A percentile compares a stretch with the other conserved stretches of the same genome.
phyloP scores from a whole-genome alignment of 805 yeast genomes.

The Ogataea zsoltii region DNA sequence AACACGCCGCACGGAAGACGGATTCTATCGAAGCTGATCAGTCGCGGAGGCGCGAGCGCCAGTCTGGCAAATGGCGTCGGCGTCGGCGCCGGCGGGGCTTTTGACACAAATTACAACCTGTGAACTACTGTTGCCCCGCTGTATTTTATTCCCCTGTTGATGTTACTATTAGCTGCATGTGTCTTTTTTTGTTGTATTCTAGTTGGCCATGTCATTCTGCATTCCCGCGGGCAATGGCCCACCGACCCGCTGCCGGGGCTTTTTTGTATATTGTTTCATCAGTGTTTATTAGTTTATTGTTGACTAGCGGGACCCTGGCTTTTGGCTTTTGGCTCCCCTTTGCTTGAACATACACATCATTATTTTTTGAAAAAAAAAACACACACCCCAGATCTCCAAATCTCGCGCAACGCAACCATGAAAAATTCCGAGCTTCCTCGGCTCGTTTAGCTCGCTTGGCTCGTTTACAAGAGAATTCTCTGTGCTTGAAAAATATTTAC shows the following conservation, averaged over 20 bases:
- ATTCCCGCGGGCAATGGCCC: background rate
- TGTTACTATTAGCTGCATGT: constrained; percentile 19
- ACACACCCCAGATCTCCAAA: too few species aligned
- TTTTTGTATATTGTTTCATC: constrained; percentile 1
- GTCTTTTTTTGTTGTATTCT: constrained; percentile 20
- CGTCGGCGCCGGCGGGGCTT: background rate
- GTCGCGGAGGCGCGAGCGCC: constrained; percentile 32
- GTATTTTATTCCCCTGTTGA: constrained; percentile 16
- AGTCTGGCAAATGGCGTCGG: background rate
- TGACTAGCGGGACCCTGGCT: background rate
- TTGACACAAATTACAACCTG: constrained; percentile 6
- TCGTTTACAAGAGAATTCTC: constrained; percentile 2
- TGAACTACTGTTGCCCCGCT: constrained; percentile 3
- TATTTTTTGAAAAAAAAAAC: background rate
- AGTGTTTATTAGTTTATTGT: constrained; percentile 5
- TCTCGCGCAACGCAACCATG: too few species aligned
- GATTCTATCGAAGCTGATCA: constrained; percentile 63
- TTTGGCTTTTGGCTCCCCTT: too few species aligned
- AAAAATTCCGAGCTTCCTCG: background rate
- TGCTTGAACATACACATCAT: background rate
- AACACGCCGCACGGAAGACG: constrained; percentile 97
- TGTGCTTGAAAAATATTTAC: too few species aligned
- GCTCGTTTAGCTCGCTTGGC: constrained; percentile 6
- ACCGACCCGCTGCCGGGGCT: too few species aligned
- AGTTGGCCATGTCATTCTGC: constrained; percentile 15